Base-by-base conservation (phyloP, 441 rosid species). In the Cnidoscolus chayamansa region DNA sequence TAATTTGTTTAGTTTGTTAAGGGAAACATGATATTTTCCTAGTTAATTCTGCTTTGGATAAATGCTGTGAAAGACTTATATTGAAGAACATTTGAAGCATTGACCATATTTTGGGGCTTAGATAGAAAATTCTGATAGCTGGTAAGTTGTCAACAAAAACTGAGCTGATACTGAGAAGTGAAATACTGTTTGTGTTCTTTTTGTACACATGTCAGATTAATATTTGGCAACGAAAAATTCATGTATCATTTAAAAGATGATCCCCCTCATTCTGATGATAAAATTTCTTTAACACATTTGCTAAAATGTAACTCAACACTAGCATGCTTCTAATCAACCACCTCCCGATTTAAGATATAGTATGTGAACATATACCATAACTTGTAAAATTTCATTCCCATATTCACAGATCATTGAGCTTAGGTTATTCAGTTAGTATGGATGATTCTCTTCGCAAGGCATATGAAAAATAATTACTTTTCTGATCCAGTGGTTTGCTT, bases 401-500 rank as follows among this genome's bases (percentile, higher is more conserved):
- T 61, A 31, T 60, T 32, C 5, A n/a, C 58, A 9, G 30, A 71
- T 45, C 10, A 12, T 40, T n/a, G 70, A 47, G 40, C 16, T 53
- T 51, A 1, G 3, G 19, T 68, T 25, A 60, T 57, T 16, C 17
- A 57, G 51, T 30, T 20, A 43, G 50, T 60, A 53, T 0, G 15
- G n/a, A 50, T 51, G 11, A 12, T 55, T 55, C 31, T 35, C 56
- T 68, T n/a, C 19, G 31, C 13, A 13, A 7, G 64, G 55, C 56
- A 55, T 53, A 49, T 31, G 57, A 35, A 64, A 58, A 64, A 57
- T 30, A 13, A 48, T 20, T 50, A 9, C 3, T 31, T 16, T 63
- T 66, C 53, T 56, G 59, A 30, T 54, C 32, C 25, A 40, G 32
- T 51, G 16, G 51, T 63, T 74, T 74, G 51, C 35, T 75, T 55